A percentile compares a stretch with the other conserved stretches of the same genome.
These are phyloP conservation scores for Xylariaceae sp. DNA, from an alignment of 2,329 filamentous ascomycete genomes.

Conservation along the genomic window DNA sequence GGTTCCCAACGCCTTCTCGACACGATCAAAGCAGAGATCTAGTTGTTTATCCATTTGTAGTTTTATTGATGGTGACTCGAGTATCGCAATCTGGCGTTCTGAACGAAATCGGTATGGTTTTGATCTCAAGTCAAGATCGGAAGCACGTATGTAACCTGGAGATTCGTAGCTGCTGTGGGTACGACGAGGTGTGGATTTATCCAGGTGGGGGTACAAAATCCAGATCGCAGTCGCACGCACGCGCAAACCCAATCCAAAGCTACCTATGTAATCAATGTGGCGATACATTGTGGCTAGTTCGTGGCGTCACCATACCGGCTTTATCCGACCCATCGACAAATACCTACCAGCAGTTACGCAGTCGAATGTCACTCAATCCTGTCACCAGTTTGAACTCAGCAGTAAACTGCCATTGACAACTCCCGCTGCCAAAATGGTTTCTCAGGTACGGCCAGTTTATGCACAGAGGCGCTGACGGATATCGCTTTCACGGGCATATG, in stretches of 20 bases:
- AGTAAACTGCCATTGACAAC: conserved; percentile 23
- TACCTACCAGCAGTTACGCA: neutral
- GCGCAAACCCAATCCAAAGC: neutral
- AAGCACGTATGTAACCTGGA: no score
- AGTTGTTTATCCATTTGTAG: conserved; percentile 56
- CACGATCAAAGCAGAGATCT: conserved; percentile 57
- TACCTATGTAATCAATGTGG: conserved; percentile 1
- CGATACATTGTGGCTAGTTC: conserved; percentile 1
- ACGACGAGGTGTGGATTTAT: no score
- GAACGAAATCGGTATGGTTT: neutral
- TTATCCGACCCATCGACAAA: conserved; percentile 20
- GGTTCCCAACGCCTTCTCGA: conserved; percentile 61
- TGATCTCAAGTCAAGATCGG: neutral
- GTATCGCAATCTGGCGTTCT: neutral
- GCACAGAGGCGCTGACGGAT: neutral
- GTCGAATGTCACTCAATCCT: conserved; percentile 30
- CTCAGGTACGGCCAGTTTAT: conserved; percentile 20
- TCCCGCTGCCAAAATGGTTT: conserved; percentile 25
- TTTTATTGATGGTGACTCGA: neutral
- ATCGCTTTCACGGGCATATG: neutral
- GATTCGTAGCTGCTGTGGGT: no score
- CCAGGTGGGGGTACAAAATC: neutral
- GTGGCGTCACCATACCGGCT: conserved; percentile 16
- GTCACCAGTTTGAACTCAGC: neutral
- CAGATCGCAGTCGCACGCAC: neutral